phyloP scores from a whole-genome alignment of 257 asterid species.

The Ilex asprella region DNA sequence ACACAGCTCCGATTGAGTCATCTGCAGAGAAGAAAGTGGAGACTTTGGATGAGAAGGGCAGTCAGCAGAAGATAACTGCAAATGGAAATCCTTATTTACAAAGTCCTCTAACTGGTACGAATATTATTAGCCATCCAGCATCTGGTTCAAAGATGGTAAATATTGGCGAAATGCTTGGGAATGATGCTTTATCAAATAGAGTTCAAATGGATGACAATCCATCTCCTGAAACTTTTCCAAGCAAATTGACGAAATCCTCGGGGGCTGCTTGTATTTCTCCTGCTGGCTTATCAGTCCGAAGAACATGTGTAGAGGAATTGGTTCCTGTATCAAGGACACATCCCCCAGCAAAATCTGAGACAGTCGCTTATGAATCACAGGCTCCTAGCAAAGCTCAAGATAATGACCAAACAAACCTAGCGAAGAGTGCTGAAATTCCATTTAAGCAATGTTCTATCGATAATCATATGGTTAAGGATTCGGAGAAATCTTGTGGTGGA shows the following conservation, averaged over 20 bases:
- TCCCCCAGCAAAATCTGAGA: conserved; percentile 22
- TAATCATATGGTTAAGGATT: conserved; percentile 13
- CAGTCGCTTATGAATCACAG: conserved; percentile 24
- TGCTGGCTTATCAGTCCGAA: conserved; percentile 23
- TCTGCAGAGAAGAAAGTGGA: conserved; percentile 34
- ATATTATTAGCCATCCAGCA: conserved; percentile 25
- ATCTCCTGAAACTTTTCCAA: conserved; percentile 31
- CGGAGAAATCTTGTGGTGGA: conserved; percentile 27
- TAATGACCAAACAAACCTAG: conserved; percentile 8
- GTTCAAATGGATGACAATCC: conserved; percentile 29
- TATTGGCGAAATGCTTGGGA: conserved; percentile 30
- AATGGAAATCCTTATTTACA: conserved; percentile 43
- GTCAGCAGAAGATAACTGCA: conserved; percentile 27
- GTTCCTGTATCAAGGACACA: conserved; percentile 27
- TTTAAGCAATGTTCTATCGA: conserved; percentile 30
- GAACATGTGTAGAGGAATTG: conserved; percentile 21
- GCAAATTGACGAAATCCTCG: conserved; percentile 26
- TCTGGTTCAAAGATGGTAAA: conserved; percentile 34
- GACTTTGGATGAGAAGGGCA: conserved; percentile 39
- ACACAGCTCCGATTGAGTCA: conserved; percentile 32
- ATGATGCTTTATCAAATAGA: conserved; percentile 23
- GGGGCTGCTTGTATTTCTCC: conserved; percentile 30
- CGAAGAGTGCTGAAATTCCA: conserved; percentile 27
- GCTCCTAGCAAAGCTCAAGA: conserved; percentile 16
- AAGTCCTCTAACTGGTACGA: conserved; percentile 29